A percentile compares a stretch with the other conserved stretches of the same genome.
Evolutionary conservation across 1,284 basidiomycete species (phyloP).

Genomic region (Melampsora americana): DNA sequence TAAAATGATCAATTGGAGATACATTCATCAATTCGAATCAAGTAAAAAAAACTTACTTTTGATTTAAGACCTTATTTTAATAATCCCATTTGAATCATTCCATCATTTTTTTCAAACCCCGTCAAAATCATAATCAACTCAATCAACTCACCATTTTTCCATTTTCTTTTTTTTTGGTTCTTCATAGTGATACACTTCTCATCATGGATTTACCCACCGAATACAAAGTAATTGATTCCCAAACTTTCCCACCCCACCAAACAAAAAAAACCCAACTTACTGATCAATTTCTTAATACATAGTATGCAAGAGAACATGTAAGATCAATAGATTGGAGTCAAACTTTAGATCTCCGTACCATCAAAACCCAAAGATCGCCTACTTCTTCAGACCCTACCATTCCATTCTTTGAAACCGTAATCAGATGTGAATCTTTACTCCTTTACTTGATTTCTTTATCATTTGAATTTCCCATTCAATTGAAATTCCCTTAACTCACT

Average conservation of each 20-base stretch:
- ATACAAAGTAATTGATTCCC: conserved; percentile 41
- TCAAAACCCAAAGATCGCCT: neutral
- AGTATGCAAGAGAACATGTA: conserved; percentile 38
- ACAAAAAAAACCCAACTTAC: neutral
- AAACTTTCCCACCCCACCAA: too few relatives aligned
- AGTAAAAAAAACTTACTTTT: too few relatives aligned
- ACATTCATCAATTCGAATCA: too few relatives aligned
- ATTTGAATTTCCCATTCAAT: too few relatives aligned
- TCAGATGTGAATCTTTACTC: conserved; percentile 22
- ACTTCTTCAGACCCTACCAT: neutral
- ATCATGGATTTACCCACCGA: conserved; percentile 29
- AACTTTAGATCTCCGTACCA: neutral
- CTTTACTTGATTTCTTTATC: neutral
- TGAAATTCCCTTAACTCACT: too few relatives aligned
- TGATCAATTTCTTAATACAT: neutral
- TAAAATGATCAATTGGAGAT: too few relatives aligned
- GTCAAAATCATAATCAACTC: too few relatives aligned
- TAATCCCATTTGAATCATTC: too few relatives aligned
- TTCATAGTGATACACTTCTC: conserved; percentile 21
- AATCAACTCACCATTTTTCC: too few relatives aligned
- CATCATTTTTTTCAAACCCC: too few relatives aligned
- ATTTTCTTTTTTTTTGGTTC: neutral
- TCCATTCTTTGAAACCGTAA: conserved; percentile 35
- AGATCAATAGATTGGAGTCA: conserved; percentile 27
- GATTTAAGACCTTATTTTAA: too few relatives aligned